Base-by-base conservation (phyloP, 306 rosid genomes). In the Vigna angularis region DNA sequence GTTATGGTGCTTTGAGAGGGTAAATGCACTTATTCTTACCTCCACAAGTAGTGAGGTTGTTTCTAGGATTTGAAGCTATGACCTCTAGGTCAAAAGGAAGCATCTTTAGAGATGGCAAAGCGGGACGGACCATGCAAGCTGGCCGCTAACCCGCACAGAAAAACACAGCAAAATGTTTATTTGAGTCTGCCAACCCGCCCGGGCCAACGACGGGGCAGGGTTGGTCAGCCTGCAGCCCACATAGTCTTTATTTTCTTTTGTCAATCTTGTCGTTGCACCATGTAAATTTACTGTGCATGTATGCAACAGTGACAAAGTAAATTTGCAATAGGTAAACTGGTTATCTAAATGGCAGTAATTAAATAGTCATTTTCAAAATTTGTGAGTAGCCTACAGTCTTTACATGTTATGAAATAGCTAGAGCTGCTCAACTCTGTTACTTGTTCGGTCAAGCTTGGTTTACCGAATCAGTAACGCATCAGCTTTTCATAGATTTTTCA, bases 251-350 rank as follows among this genome's bases (percentile, higher is more conserved):
- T 26, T 26, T 26, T 26, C 28, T 26, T 26, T 26, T 26, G 28
- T 3, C 4, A 26, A 40, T 32, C 52, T 8, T 18, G 6, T 10
- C 9, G 2, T 40, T 66, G 53, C 72, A 17, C 48, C 17, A 40
- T 17, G 52, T 38, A 53, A 52, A 53, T 36, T 38, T 28, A 30
- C 53, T 40, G 49, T 53, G 56, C 24, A 26, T 11, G 70, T 56
- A 36, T 58, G 50, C 55, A 34, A 61, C 34, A 48, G 40, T 81
- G 66, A 67, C 76, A 34, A 72, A 50, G 18, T 80, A 34, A 16
- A 15, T 28, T 72, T 44, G 44, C 50, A 22, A 36, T 57, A 11
- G 28, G 34, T 66, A 66, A 51, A 12, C 17, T 26, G 30, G 30
- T 47, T 74, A 48, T 36, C 28, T 67, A 11, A 50, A 73, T 64